A percentile compares a stretch with the other conserved stretches of the same genome.
These are phyloP conservation scores for Peziza echinospora DNA, from an alignment of 495 filamentous ascomycete species.

Conservation along the genomic window DNA sequence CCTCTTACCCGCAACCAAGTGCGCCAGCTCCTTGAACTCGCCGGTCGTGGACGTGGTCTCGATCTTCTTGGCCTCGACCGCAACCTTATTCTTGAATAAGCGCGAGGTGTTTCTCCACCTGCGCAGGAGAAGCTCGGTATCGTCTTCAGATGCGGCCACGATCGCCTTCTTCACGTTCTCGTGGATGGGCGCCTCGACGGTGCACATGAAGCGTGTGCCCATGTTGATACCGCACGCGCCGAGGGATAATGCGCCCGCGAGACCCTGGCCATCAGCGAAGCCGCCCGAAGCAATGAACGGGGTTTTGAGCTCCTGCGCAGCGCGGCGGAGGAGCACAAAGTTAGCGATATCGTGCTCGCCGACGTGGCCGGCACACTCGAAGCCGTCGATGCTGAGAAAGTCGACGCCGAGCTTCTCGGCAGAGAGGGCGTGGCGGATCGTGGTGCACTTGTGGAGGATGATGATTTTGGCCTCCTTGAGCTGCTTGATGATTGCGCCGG, in stretches of 20 bases:
- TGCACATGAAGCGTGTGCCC: conserved; percentile 89
- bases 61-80: conserved; percentile 55
- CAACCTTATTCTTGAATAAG: conserved; percentile 74
- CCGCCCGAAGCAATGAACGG: conserved; percentile 94
- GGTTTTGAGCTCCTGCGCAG: conserved; percentile 59
- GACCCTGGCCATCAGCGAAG: conserved; percentile 83
- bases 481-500: conserved; percentile 72
- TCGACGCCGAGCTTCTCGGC: conserved; percentile 91
- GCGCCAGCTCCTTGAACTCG: conserved; percentile 78
- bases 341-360: conserved; percentile 95
- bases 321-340: conserved; percentile 75
- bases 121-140: conserved; percentile 71
- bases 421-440: conserved; percentile 76
- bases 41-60: conserved; percentile 70
- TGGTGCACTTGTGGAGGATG: conserved; percentile 94
- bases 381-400: conserved; percentile 90
- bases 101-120: conserved; percentile 86
- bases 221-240: conserved; percentile 94
- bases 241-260: conserved; percentile 76
- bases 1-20: conserved; percentile 76
- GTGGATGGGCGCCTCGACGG: conserved; percentile 80
- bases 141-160: conserved; percentile 67
- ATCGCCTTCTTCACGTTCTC: conserved; percentile 82
- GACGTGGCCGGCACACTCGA: conserved; percentile 92
- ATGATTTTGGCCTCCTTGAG: conserved; percentile 59